Evolutionary conservation across 2,329 filamentous ascomycete species (phyloP).

Genomic region (Fusarium liriodendri): DNA sequence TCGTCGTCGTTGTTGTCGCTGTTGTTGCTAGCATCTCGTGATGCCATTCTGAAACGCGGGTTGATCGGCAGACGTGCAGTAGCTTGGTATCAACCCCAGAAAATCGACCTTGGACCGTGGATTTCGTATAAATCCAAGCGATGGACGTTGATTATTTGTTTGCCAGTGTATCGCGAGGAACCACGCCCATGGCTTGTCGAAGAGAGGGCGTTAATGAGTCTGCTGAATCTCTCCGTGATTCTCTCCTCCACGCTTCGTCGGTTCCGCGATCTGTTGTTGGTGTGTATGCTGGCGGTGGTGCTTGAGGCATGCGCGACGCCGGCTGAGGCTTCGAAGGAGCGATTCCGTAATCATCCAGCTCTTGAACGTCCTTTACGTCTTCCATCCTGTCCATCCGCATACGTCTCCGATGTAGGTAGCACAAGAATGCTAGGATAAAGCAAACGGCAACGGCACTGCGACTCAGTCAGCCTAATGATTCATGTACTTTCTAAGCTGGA

Average conservation of each 20-base stretch:
- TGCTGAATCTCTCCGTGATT: conserved; percentile 22
- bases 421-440: conserved; percentile 31
- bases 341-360: conserved; percentile 44
- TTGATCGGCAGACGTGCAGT: conserved; percentile 29
- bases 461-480: neutral
- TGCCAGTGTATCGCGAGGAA: conserved; percentile 32
- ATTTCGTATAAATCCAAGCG: neutral
- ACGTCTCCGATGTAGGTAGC: conserved; percentile 35
- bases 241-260: conserved; percentile 9
- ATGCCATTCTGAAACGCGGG: neutral
- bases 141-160: conserved; percentile 21
- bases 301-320: conserved; percentile 23
- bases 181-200: conserved; percentile 37
- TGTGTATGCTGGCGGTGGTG: conserved; percentile 30
- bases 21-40: neutral
- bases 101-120: neutral
- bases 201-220: conserved; percentile 41
- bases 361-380: conserved; percentile 39
- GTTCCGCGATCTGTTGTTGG: conserved; percentile 15
- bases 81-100: conserved; percentile 3
- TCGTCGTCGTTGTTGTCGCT: neutral
- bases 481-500: neutral
- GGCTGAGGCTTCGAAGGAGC: conserved; percentile 2
- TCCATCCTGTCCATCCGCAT: conserved; percentile 32
- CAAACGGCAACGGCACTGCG: conserved; percentile 19